Evolutionary conservation across 2,329 filamentous ascomycete species (phyloP), one percentile per base, ranked within the genome.

Genomic region (Aspergillus intermedius): DNA sequence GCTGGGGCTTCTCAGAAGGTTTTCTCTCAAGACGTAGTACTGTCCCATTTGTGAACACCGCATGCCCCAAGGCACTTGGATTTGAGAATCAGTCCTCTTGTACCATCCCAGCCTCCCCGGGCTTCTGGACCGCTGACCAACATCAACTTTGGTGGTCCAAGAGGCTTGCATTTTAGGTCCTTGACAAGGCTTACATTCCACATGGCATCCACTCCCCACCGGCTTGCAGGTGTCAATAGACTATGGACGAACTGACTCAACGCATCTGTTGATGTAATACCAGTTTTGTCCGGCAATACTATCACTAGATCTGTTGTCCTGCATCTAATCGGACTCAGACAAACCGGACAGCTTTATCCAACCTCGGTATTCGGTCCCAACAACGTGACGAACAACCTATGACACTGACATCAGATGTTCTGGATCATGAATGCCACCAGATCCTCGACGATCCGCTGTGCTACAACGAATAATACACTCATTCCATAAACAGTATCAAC

Each of bases 91-190:
- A 48, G 42, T 19, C 8, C 44, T 23, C 37, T 48, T 12, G 28
- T 44, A 21, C 48, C 46, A 17, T 21, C 12, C 17, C 23, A 5
- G 25, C 17, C 46, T 10, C 12, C 21, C n/a, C 25, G 32, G 17
- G 7, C 37, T 3, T 55, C 50, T 32, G 44, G 49, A 30, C 47
- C 51, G 4, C 17, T 55, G 3, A 21, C 35, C n/a, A 52, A 48
- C 42, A 46, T 54, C 12, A 51, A 54, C 30, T 55, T 54, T 17
- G 51, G 49, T n/a, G 44, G 48, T 6, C 35, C 22, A 21, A 21
- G 39, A 9, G 51, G 53, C 12, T 17, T 17, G 4, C 23, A 22
- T 19, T 44, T 55, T 5, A 12, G 30, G 10, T 45, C 30, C 3
- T 39, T 55, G 25, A 48, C 48, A 21, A 40, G 37, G 5, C 23